phyloP scores from a whole-genome alignment of 192 early-diverging fungal genomes.

The Backusella sp. region DNA sequence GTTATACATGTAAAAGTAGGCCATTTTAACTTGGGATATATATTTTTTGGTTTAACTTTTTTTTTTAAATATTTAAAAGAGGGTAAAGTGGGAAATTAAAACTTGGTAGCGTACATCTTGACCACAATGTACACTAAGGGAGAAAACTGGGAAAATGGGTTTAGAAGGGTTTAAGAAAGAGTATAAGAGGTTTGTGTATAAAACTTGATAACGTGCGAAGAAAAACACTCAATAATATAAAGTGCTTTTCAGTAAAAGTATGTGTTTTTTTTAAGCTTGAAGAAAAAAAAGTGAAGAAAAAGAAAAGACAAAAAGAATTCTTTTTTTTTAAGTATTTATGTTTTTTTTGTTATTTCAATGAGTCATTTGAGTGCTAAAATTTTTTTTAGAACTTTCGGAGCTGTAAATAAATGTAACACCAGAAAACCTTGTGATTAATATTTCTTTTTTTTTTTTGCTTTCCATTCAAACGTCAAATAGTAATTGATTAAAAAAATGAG shows the following conservation, averaged over 20 bases:
- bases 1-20: constrained; percentile 45
- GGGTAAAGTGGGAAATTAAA: constrained; percentile 3
- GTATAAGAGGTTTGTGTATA: background rate
- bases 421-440: constrained; percentile 5
- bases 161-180: constrained; percentile 16
- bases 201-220: background rate
- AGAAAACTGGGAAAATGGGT: background rate
- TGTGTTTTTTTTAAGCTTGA: background rate
- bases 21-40: constrained; percentile 32
- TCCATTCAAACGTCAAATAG: background rate
- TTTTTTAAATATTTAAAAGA: constrained; percentile 20
- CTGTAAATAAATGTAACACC: background rate
- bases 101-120: constrained; percentile 21
- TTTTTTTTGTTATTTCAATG: constrained; percentile 3
- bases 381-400: background rate
- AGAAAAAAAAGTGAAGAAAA: background rate
- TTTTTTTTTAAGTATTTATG: constrained; percentile 6
- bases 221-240: background rate
- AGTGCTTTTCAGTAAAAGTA: background rate
- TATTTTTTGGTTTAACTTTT: constrained; percentile 21
- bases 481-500: background rate
- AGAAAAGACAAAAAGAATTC: background rate
- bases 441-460: background rate
- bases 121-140: constrained; percentile 23
- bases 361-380: background rate